A percentile compares a stretch with the other conserved stretches of the same genome.
Evolutionary conservation across 2,329 filamentous ascomycete genomes (phyloP).

Genomic region (Apiospora koreana): DNA sequence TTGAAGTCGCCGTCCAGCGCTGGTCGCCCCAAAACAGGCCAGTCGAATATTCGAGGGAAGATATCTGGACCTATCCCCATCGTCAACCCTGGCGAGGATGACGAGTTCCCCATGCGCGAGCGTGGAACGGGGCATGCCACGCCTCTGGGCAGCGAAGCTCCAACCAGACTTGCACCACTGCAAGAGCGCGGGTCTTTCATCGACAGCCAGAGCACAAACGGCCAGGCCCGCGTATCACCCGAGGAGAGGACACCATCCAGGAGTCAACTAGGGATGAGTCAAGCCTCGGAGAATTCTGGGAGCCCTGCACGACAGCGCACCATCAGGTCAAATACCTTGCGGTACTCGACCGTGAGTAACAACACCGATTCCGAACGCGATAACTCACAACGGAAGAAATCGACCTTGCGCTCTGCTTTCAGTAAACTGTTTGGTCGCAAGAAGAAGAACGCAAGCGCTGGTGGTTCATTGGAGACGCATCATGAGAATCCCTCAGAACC

Average conservation of each 20-base stretch:
- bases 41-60: constrained; percentile 52
- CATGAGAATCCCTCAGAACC: constrained; percentile 15
- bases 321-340: constrained; percentile 41
- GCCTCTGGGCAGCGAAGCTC: constrained; percentile 32
- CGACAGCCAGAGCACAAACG: constrained; percentile 21
- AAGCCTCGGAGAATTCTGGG: constrained; percentile 27
- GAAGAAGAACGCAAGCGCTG: constrained; percentile 46
- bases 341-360: constrained; percentile 51
- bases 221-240: constrained; percentile 17
- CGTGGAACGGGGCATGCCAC: constrained; percentile 40
- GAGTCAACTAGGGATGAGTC: constrained; percentile 26
- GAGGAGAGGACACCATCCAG: constrained; percentile 25
- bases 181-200: constrained; percentile 23
- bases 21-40: constrained; percentile 42
- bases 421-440: constrained; percentile 60
- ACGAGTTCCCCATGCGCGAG: constrained; percentile 55
- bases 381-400: constrained; percentile 56
- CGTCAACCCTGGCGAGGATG: constrained; percentile 45
- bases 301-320: constrained; percentile 36
- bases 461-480: constrained; percentile 28
- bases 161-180: constrained; percentile 21
- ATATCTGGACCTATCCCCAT: constrained; percentile 65
- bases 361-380: constrained; percentile 36
- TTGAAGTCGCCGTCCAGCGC: constrained; percentile 47
- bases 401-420: constrained; percentile 56